Conservation (phyloP, 1,284 basidiomycete genomes). For the Tausonia pullulans region DNA sequence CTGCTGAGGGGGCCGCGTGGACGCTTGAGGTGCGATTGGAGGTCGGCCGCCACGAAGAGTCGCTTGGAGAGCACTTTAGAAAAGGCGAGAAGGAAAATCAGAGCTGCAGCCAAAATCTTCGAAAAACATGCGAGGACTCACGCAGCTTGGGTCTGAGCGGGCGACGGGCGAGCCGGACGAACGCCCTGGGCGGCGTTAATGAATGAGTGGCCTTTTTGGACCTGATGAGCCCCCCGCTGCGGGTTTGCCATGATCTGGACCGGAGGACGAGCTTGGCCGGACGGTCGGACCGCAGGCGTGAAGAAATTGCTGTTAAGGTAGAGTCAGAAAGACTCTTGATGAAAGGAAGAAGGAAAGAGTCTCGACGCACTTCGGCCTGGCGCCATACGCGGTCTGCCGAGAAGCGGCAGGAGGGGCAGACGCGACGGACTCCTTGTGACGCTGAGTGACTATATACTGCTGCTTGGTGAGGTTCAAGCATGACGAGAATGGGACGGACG, state of each 20-base stretch:
- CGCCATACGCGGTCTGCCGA: background rate
- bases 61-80: background rate
- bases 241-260: background rate
- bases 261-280: background rate
- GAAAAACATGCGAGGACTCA: background rate
- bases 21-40: background rate
- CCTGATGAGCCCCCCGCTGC: background rate
- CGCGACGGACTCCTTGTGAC: background rate
- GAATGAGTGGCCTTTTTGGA: background rate
- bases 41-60: conserved; percentile 1
- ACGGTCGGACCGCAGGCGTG: background rate
- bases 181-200: conserved; percentile 11
- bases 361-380: background rate
- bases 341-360: background rate
- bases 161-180: conserved; percentile 1
- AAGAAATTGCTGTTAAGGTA: conserved; percentile 6
- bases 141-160: conserved; percentile 1
- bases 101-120: background rate
- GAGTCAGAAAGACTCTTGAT: background rate
- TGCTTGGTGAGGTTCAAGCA: conserved; percentile 74
- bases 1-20: conserved; percentile 1
- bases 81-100: background rate
- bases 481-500: conserved; percentile 67
- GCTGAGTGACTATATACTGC: conserved; percentile 49
- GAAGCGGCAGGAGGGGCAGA: background rate